A percentile compares a stretch with the other conserved stretches of the same genome.
phyloP scores from a whole-genome alignment of 2,329 filamentous ascomycete species.

The Scolecobasidium constrictum region DNA sequence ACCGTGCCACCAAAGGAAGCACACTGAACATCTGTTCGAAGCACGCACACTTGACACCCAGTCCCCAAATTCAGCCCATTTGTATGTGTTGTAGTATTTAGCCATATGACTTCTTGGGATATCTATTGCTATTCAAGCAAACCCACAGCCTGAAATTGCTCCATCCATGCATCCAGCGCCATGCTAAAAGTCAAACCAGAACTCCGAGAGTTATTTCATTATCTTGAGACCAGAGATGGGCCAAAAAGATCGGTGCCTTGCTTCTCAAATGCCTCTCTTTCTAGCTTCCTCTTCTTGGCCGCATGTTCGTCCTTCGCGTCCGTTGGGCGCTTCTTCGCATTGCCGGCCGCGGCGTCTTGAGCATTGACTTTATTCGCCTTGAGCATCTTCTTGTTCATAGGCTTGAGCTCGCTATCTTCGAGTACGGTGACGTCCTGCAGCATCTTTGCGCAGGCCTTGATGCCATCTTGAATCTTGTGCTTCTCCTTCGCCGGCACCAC shows the following conservation, averaged over 20 bases:
- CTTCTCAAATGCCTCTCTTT: slow-evolving; percentile 32
- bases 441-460: slow-evolving; percentile 28
- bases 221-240: slow-evolving; percentile 18
- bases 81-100: too few species aligned
- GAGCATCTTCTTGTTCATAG: slow-evolving; percentile 56
- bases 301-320: slow-evolving; percentile 27
- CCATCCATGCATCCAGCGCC: too few species aligned
- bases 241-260: slow-evolving; percentile 36
- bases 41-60: too few species aligned
- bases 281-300: slow-evolving; percentile 33
- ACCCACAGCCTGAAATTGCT: too few species aligned
- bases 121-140: too few species aligned
- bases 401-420: slow-evolving; percentile 33
- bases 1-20: too few species aligned
- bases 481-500: slow-evolving; percentile 12
- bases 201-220: too few species aligned
- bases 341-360: slow-evolving; percentile 59
- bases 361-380: slow-evolving; percentile 65
- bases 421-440: slow-evolving; percentile 19
- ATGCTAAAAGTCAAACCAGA: too few species aligned
- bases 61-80: too few species aligned
- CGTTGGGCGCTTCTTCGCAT: slow-evolving; percentile 42
- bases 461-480: slow-evolving; percentile 25
- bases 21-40: too few species aligned
- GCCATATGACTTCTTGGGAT: too few species aligned